phyloP scores from a whole-genome alignment of 2,329 filamentous ascomycete species.

The Huntiella abstrusa region DNA sequence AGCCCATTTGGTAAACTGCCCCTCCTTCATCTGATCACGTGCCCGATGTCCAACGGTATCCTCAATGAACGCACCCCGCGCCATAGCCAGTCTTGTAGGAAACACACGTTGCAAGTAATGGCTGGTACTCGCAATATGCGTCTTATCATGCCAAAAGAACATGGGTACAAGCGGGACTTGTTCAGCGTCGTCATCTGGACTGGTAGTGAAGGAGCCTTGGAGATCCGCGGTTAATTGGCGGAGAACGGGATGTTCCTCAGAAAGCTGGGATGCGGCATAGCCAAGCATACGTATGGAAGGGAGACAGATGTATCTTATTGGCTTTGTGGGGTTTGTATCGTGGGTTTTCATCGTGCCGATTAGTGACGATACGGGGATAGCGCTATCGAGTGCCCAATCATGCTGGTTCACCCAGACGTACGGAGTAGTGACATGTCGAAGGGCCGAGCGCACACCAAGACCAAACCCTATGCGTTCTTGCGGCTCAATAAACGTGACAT shows the following conservation, averaged over 20 bases:
- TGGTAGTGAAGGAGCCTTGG: conserved; percentile 16
- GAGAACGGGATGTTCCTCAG: conserved; percentile 23
- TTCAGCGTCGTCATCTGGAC: background rate
- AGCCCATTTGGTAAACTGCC: conserved; percentile 31
- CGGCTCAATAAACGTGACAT: conserved; percentile 31
- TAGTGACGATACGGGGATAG: conserved; percentile 26
- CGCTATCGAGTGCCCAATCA: conserved; percentile 30
- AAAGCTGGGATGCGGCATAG: conserved; percentile 30
- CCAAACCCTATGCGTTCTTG: conserved; percentile 31
- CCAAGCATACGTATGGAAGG: conserved; percentile 31
- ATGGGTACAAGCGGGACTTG: conserved; percentile 31
- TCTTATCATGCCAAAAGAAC: conserved; percentile 42
- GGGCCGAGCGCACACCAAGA: conserved; percentile 31
- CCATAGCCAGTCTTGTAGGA: conserved; percentile 28
- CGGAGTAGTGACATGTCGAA: conserved; percentile 27
- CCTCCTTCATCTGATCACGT: conserved; percentile 36
- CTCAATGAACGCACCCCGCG: conserved; percentile 36
- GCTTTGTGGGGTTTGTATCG: conserved; percentile 16
- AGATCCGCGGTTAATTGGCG: conserved; percentile 23
- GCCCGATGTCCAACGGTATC: conserved; percentile 36
- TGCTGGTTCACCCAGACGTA: conserved; percentile 41
- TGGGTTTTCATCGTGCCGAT: conserved; percentile 27
- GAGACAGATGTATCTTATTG: conserved; percentile 34
- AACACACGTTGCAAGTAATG: conserved; percentile 34
- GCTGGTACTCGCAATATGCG: conserved; percentile 28